phyloP scores from a whole-genome alignment of 1,284 basidiomycete genomes.

The Acaromyces ingoldii region DNA sequence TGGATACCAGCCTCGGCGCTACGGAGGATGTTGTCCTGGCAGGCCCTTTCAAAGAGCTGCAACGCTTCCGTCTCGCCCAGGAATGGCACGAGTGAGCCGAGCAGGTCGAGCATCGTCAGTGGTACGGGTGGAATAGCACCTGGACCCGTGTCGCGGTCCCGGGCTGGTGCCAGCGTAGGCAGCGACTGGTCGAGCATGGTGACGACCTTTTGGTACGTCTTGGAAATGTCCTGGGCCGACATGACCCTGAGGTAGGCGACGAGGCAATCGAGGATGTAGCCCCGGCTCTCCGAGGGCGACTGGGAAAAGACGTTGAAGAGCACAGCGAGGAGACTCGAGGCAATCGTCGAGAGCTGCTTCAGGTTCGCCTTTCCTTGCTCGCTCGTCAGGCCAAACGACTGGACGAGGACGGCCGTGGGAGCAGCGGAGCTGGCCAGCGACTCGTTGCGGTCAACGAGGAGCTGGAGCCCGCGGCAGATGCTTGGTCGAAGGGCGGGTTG shows the following conservation, averaged over 20 bases:
- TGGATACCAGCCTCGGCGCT: conserved; percentile 72
- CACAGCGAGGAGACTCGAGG: conserved; percentile 87
- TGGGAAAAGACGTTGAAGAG: conserved; percentile 95
- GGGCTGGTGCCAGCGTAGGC: conserved; percentile 18
- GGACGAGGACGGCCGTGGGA: conserved; percentile 55
- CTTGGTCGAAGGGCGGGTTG: conserved; percentile 77
- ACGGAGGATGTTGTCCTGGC: conserved; percentile 59
- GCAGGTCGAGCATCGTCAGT: conserved; percentile 81
- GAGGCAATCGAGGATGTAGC: conserved; percentile 83
- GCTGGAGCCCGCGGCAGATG: conserved; percentile 74
- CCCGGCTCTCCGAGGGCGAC: conserved; percentile 69
- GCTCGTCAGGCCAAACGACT: conserved; percentile 58
- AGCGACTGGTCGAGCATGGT: conserved; percentile 72
- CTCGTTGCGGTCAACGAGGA: conserved; percentile 71
- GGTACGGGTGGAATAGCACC: conserved; percentile 54
- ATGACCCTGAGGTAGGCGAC: conserved; percentile 79
- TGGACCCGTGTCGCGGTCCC: conserved; percentile 5
- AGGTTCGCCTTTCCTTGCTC: conserved; percentile 67
- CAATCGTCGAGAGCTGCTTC: conserved; percentile 68
- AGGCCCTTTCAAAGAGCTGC: conserved; percentile 58
- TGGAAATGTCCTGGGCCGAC: conserved; percentile 58
- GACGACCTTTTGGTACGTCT: conserved; percentile 75
- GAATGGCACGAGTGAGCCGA: conserved; percentile 73
- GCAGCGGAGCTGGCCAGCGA: conserved; percentile 55
- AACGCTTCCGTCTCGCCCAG: conserved; percentile 28